Evolutionary conservation across 2,329 filamentous ascomycete genomes (phyloP).

Genomic region (Coniochaeta prunicola): DNA sequence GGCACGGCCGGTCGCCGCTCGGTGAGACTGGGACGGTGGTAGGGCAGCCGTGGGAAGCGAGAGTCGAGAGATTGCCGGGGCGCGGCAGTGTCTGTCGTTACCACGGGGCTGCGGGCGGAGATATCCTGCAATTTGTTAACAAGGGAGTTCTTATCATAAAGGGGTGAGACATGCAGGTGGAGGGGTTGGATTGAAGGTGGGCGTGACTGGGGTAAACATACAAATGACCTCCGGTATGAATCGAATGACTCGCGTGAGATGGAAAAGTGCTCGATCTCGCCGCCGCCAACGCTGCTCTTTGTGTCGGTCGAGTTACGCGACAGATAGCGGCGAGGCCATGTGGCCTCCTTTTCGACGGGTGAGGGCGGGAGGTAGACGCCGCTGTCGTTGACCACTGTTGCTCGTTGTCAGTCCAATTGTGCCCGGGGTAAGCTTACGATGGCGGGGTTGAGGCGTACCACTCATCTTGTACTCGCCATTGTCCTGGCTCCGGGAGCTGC

Average conservation of each 20-base stretch:
- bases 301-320: slow-evolving; percentile 49
- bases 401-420: slow-evolving; percentile 8
- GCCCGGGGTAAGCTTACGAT: neutral
- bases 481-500: slow-evolving; percentile 52
- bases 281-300: slow-evolving; percentile 46
- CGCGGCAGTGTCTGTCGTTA: slow-evolving; percentile 45
- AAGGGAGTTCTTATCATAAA: neutral
- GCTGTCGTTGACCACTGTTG: slow-evolving; percentile 85
- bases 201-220: slow-evolving; percentile 37
- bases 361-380: slow-evolving; percentile 96
- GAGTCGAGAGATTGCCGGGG: slow-evolving; percentile 78
- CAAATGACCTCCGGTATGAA: slow-evolving; percentile 91
- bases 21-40: slow-evolving; percentile 50
- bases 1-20: slow-evolving; percentile 45
- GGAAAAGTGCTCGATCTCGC: slow-evolving; percentile 83
- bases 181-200: neutral
- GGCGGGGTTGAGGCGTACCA: slow-evolving; percentile 40
- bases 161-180: neutral
- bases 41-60: slow-evolving; percentile 53
- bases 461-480: slow-evolving; percentile 74
- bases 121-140: slow-evolving; percentile 61
- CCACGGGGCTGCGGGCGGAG: slow-evolving; percentile 73
- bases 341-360: slow-evolving; percentile 68
- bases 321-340: slow-evolving; percentile 59
- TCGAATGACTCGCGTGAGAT: slow-evolving; percentile 97